These are phyloP conservation scores for Maudiozyma barnettii DNA, from an alignment of 805 yeast genomes.

Conservation along the genomic window DNA sequence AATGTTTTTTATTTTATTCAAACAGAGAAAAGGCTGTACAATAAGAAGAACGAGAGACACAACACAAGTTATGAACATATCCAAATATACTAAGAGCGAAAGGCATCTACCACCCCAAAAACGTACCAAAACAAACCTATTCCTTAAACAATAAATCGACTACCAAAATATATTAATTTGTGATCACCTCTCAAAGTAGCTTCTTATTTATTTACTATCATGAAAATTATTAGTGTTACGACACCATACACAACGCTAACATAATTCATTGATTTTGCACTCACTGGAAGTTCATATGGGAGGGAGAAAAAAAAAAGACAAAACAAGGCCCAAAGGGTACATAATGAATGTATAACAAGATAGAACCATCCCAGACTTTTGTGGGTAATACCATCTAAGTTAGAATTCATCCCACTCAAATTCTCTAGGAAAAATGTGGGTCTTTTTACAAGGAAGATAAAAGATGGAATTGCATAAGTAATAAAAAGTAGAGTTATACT, in stretches of 20 bases:
- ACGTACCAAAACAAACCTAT: too few species aligned
- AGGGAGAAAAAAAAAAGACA: conserved; percentile 42
- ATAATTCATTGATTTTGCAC: conserved; percentile 46
- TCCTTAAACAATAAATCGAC: too few species aligned
- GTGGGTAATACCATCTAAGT: background rate
- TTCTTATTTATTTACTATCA: too few species aligned
- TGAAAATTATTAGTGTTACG: background rate
- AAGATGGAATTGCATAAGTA: conserved; percentile 46
- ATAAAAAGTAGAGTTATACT: conserved; percentile 50
- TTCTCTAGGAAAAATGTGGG: background rate
- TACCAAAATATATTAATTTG: too few species aligned
- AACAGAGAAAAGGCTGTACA: too few species aligned
- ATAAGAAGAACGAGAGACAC: too few species aligned
- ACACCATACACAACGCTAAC: conserved; percentile 39
- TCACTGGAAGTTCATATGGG: conserved; percentile 46
- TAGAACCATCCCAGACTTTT: background rate
- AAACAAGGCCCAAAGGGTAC: conserved; percentile 40
- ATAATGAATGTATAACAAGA: conserved; percentile 30
- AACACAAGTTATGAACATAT: too few species aligned
- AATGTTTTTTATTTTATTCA: too few species aligned
- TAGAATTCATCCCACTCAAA: background rate
- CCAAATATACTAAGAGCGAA: too few species aligned
- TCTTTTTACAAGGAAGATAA: background rate
- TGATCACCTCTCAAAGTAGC: too few species aligned
- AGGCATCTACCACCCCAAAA: too few species aligned